A percentile compares a stretch with the other conserved stretches of the same genome.
phyloP scores from a whole-genome alignment of 176 grass and related monocot genomes.

The Oryza meyeriana region DNA sequence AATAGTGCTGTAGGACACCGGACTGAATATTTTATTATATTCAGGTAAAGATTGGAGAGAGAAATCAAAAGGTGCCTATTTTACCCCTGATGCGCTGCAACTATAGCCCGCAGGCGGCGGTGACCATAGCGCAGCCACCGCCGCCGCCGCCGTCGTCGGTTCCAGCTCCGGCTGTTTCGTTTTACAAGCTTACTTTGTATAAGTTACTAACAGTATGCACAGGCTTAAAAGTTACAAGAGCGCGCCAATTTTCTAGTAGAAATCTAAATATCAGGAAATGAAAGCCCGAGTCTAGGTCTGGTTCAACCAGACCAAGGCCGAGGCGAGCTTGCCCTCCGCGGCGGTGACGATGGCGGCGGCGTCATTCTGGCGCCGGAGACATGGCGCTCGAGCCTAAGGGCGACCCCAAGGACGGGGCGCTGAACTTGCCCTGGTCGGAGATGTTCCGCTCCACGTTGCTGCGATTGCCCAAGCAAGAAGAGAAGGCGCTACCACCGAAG shows the following conservation, averaged over 20 bases:
- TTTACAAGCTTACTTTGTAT: too few species aligned
- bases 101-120: background rate
- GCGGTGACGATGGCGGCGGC: background rate
- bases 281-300: too few species aligned
- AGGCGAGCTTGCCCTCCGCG: background rate
- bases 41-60: too few species aligned
- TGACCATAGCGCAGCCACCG: background rate
- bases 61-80: too few species aligned
- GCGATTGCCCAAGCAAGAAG: slow-evolving; percentile 35
- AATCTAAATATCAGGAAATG: too few species aligned
- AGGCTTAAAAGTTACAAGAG: too few species aligned
- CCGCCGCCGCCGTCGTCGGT: background rate
- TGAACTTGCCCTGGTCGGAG: slow-evolving; percentile 76
- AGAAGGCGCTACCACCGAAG: background rate
- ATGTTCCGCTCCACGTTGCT: slow-evolving; percentile 84
- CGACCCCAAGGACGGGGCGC: slow-evolving; percentile 21
- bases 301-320: too few species aligned
- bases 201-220: too few species aligned
- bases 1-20: too few species aligned
- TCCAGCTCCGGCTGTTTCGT: background rate
- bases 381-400: slow-evolving; percentile 70
- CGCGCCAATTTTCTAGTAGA: too few species aligned
- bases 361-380: slow-evolving; percentile 36
- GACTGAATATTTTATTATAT: too few species aligned
- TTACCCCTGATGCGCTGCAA: too few species aligned